phyloP scores from a whole-genome alignment of 257 asterid species.

The Solanum sparsipilum region DNA sequence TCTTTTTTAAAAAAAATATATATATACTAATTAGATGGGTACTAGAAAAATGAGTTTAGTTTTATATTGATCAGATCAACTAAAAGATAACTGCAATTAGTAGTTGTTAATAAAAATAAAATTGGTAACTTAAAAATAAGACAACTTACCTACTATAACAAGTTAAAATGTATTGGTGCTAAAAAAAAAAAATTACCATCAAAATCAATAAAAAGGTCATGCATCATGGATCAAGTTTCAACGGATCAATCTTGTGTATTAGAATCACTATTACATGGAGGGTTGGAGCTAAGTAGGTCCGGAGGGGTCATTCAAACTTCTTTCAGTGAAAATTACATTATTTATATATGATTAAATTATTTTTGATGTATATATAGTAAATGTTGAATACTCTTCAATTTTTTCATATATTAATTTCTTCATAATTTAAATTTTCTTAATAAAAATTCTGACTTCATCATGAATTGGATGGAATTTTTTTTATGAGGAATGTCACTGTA shows the following conservation, averaged over 20 bases:
- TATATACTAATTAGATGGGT: background rate
- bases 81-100: background rate
- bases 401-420: no score
- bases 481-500: background rate
- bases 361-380: no score
- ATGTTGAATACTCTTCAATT: no score
- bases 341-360: no score
- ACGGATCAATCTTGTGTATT: no score
- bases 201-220: background rate
- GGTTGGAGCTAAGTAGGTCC: no score
- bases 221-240: background rate
- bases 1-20: background rate
- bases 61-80: background rate
- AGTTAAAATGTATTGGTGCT: background rate
- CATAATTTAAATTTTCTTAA: no score
- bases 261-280: no score
- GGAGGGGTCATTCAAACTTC: no score
- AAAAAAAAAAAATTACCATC: background rate
- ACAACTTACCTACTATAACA: background rate
- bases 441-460: no score
- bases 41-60: background rate
- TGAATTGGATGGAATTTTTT: background rate
- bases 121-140: background rate
- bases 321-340: no score
- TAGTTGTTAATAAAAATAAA: background rate